Conservation (phyloP, 805 yeast genomes). For the Barnettozyma populi region DNA sequence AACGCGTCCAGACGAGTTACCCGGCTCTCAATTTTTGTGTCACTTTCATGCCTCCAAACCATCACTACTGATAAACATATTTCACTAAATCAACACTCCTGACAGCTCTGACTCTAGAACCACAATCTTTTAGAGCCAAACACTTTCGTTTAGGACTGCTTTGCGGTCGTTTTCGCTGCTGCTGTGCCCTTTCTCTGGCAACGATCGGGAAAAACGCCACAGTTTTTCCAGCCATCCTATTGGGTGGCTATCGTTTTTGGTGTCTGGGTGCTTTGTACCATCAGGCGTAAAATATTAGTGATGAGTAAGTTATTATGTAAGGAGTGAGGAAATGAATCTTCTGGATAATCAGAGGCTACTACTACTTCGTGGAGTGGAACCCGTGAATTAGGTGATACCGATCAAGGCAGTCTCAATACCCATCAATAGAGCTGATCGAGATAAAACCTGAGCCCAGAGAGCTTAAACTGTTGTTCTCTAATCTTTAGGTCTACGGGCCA, state of each 20-base stretch:
- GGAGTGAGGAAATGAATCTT: no score
- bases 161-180: background rate
- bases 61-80: background rate
- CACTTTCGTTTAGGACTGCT: conserved; percentile 1
- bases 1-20: background rate
- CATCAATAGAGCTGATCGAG: no score
- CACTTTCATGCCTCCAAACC: background rate
- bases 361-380: no score
- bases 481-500: no score
- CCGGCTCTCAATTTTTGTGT: background rate
- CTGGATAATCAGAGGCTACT: no score
- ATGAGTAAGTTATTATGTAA: no score
- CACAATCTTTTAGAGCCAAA: background rate
- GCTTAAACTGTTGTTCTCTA: no score
- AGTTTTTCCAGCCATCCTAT: conserved; percentile 1
- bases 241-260: background rate
- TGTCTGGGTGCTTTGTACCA: conserved; percentile 2
- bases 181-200: background rate
- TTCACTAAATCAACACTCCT: background rate
- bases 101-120: background rate
- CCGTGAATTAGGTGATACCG: no score
- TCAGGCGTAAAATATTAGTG: no score
- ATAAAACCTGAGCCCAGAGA: no score
- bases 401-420: no score
- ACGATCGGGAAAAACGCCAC: conserved; percentile 7